Base-by-base conservation (phyloP, 1,139 yeast genomes). In the Arxiozyma bovina region DNA sequence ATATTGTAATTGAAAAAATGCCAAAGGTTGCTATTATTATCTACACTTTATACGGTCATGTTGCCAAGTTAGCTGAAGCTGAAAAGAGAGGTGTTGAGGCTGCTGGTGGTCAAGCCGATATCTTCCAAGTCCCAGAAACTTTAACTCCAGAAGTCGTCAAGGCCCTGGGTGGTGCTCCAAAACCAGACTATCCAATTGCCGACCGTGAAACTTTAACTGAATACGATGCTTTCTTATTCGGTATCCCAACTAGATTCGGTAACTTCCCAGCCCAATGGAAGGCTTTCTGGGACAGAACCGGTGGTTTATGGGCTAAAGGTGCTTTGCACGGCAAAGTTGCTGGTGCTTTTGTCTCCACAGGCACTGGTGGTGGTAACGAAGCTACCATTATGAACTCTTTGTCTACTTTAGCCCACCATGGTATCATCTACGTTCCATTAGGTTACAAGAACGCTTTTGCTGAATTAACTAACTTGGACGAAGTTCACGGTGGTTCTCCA, bases 291-390 rank as follows among this genome's bases (percentile, higher is more conserved):
- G 95, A 87, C 67, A 72, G 81, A 53, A 85, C 94, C 55, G 94
- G 94, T 68, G 87, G 87, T 54, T 74, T 87, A 60, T 87, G 96
- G 96, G 89, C 87, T 54, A 59, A 71, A 53, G 94, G 95, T 70
- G 82, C 82, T 56, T 76, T 87, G 58, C 74, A 78, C 66, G 94
- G 91, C 66, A 87, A 87, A 74, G 79, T 79, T 62, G 90, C 86
- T 46, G 93, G 93, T 67, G 68, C 82, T 55, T 87, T 87, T 65
- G 84, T 83, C 54, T 79, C 89, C 50, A 87, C 96, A 47, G 91
- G 93, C 69, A 78, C 90, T 54, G 83, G 82, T 65, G 93, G 93
- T 69, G 94, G 94, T 71, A 89, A 85, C 72, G 96, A 88, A 74
- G 72, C 77, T 55, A 86, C 96, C 49, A 77, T 77, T 54, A 73